These are phyloP conservation scores for Grigorovia transvaalensis DNA, from an alignment of 805 yeast species.

Conservation along the genomic window DNA sequence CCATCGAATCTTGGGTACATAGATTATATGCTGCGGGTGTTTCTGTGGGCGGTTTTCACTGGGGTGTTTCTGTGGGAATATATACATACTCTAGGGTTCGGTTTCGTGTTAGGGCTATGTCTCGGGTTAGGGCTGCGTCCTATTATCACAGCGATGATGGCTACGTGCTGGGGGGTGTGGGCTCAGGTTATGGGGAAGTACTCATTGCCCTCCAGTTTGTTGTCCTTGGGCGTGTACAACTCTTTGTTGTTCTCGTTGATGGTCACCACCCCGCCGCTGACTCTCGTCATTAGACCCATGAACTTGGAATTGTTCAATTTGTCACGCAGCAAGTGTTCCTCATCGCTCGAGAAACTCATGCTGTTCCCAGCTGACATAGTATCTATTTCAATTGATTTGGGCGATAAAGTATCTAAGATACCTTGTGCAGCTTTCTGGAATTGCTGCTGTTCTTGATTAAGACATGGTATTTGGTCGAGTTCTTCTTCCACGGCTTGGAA, in stretches of 20 bases:
- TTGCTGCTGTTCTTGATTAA: constrained; percentile 17
- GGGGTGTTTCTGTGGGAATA: not conserved
- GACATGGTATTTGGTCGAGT: not conserved
- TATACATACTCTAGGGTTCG: too few relatives aligned
- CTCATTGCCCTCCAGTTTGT: constrained; percentile 21
- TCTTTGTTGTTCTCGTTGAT: constrained; percentile 10
- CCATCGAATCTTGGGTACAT: not conserved
- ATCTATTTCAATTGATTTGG: constrained; percentile 1
- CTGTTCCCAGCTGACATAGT: not conserved
- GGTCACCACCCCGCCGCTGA: constrained; percentile 26
- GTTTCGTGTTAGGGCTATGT: too few relatives aligned
- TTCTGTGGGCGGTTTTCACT: not conserved
- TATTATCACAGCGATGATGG: too few relatives aligned
- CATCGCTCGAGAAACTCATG: not conserved
- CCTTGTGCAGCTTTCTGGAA: constrained; percentile 20
- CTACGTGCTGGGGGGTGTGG: constrained; percentile 5
- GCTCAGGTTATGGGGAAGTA: constrained; percentile 13
- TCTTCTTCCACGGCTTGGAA: constrained; percentile 16
- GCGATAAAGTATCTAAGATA: constrained; percentile 11
- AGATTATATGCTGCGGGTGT: not conserved
- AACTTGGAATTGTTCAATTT: constrained; percentile 22
- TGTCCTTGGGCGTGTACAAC: constrained; percentile 17
- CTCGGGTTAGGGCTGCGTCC: too few relatives aligned
- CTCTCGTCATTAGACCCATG: constrained; percentile 21
- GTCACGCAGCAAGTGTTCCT: constrained; percentile 1